Conservation (phyloP, 768 basidiomycete genomes). For the Ramaria sp. region DNA sequence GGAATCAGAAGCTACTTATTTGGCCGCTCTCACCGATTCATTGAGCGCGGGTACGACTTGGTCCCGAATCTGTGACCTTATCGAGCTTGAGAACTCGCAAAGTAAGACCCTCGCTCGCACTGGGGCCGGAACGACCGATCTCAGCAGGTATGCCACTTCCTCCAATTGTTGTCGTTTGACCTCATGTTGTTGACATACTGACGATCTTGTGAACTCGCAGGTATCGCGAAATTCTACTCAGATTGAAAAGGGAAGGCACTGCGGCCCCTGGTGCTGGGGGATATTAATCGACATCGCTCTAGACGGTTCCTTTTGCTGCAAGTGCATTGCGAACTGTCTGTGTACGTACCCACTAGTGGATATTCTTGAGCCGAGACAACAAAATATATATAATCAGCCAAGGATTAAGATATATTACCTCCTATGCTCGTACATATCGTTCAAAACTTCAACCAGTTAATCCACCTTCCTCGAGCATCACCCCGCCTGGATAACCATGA, state of each 20-base stretch:
- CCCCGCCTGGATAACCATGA: no score
- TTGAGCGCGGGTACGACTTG: conserved; percentile 90
- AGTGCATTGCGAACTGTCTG: not conserved
- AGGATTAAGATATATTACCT: no score
- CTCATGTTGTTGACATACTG: not conserved
- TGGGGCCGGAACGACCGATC: conserved; percentile 80
- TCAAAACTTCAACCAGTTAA: no score
- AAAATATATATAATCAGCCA: no score
- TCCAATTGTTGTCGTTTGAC: not conserved
- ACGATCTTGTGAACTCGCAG: not conserved
- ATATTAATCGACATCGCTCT: conserved; percentile 37
- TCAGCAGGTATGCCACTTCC: conserved; percentile 30
- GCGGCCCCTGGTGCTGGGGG: conserved; percentile 88
- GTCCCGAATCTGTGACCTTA: conserved; percentile 79
- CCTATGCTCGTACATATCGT: no score
- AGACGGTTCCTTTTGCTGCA: not conserved
- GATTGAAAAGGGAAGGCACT: conserved; percentile 83
- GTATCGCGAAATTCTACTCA: conserved; percentile 63
- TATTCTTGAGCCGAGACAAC: no score
- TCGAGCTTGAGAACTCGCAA: conserved; percentile 93
- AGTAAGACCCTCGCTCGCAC: conserved; percentile 90
- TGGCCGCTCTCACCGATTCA: conserved; percentile 58
- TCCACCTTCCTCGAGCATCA: no score
- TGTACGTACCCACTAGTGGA: not conserved
- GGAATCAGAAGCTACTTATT: conserved; percentile 77